Evolutionary conservation across 306 rosid genomes (phyloP).

Genomic region (Oxytropis ochrocephala): DNA sequence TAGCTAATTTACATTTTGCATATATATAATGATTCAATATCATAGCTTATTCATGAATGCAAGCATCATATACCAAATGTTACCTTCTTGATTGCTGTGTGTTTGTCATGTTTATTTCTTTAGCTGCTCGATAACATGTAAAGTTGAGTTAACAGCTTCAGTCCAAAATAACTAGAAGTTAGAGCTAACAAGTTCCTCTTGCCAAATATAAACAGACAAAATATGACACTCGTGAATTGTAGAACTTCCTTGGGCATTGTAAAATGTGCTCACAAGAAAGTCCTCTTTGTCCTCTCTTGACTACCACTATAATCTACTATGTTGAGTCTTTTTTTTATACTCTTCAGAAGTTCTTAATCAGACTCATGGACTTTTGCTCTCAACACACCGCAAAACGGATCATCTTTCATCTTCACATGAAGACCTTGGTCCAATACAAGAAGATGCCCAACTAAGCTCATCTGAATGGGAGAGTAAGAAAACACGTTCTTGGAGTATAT

Average conservation of each 20-base stretch:
- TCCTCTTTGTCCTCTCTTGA: conserved; percentile 20
- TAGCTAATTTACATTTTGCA: too few relatives aligned
- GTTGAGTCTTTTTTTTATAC: not conserved
- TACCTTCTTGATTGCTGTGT: not conserved
- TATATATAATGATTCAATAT: too few relatives aligned
- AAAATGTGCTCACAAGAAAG: conserved; percentile 29
- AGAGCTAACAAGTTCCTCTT: conserved; percentile 28
- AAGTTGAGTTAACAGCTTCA: conserved; percentile 22
- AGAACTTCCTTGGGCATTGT: conserved; percentile 54
- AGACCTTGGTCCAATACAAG: too few relatives aligned
- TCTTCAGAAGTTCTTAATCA: too few relatives aligned
- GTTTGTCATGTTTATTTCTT: not conserved
- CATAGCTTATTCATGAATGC: too few relatives aligned
- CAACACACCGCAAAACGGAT: too few relatives aligned
- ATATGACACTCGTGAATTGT: conserved; percentile 40
- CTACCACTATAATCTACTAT: not conserved
- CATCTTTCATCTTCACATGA: too few relatives aligned
- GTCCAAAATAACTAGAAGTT: conserved; percentile 43
- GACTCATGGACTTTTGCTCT: too few relatives aligned
- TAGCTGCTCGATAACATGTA: conserved; percentile 16
- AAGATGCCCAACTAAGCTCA: too few relatives aligned
- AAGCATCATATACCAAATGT: too few relatives aligned
- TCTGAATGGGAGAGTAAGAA: too few relatives aligned
- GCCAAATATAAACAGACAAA: conserved; percentile 51
- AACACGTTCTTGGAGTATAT: too few relatives aligned